phyloP scores from a whole-genome alignment of 495 filamentous ascomycete genomes.

The Tuber magnatum region DNA sequence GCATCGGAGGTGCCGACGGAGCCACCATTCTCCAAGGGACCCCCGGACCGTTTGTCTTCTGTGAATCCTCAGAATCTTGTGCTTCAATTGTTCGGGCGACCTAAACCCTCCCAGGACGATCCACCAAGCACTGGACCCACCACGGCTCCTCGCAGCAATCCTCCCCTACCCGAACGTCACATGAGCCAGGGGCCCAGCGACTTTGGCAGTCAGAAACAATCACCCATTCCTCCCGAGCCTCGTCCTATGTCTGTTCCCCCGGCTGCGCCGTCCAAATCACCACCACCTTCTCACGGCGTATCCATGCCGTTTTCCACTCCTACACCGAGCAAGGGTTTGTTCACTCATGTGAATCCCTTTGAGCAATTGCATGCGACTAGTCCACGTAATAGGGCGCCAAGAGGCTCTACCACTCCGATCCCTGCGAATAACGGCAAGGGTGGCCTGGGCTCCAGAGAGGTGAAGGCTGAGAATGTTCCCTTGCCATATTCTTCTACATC shows the following conservation, averaged over 20 bases:
- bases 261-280: conserved; percentile 23
- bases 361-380: conserved; percentile 64
- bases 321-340: conserved; percentile 46
- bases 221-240: conserved; percentile 13
- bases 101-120: conserved; percentile 46
- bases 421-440: conserved; percentile 33
- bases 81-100: conserved; percentile 57
- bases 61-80: conserved; percentile 60
- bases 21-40: conserved; percentile 16
- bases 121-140: conserved; percentile 16
- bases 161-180: not conserved
- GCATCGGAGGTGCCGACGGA: conserved; percentile 27
- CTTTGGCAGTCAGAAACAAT: not conserved
- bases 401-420: conserved; percentile 25
- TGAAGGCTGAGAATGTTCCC: conserved; percentile 36
- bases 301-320: conserved; percentile 31
- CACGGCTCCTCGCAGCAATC: conserved; percentile 6
- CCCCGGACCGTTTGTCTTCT: conserved; percentile 21
- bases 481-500: conserved; percentile 34
- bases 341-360: conserved; percentile 75
- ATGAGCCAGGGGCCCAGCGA: not conserved
- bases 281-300: conserved; percentile 16
- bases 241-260: conserved; percentile 33
- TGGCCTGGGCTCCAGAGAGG: conserved; percentile 28
- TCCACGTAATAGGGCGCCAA: conserved; percentile 53